Evolutionary conservation across 2,329 filamentous ascomycete species (phyloP), one percentile per base, ranked within the genome.

Genomic region (Emmonsiellopsis sp.): DNA sequence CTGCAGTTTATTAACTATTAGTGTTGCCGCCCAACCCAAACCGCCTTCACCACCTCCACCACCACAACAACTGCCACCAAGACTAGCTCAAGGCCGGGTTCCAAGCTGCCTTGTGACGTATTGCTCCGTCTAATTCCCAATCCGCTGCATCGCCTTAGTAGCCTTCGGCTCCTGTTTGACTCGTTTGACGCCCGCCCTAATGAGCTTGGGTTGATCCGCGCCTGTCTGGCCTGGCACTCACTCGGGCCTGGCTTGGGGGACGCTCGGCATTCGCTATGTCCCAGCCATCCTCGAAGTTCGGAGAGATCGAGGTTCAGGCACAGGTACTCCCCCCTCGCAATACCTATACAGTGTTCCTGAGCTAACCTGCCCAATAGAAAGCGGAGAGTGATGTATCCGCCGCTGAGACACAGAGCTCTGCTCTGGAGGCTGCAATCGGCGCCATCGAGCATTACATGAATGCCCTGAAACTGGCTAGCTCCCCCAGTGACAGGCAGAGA

Each of bases 371-470:
- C 47, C 30, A 20, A 40, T 34, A 59, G 58, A 53, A 53, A 52
- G 58, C 58, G 26, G 58, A 58, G 38, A 57, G 49, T 6, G 54
- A 58, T 57, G 56, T 85, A 61, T 68, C 74, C 55, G 65, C 68
- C 56, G 73, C 80, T 38, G 65, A 67, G 26, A 79, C 76, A 47
- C 78, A 80, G 59, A 72, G 79, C 59, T 82, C 84, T 61, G 89
- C 89, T 43, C 77, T 96, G 53, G 75, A 83, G 50, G 80, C 87
- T 67, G 85, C 89, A 49, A 89, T 95, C 64, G 75, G 79, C 58
- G 87, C 87, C 4, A 86, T 84, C 20, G 89, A 96, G 66, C 74
- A 86, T 50, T 91, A 93, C 61, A 88, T 96, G 83, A 81, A 82
- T 63, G 88, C 88, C 2, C 74, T 88, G 51, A 77, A 76, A 55